These are phyloP conservation scores for Cochlearia excelsa DNA, from an alignment of 345 rosid species.

Conservation along the genomic window DNA sequence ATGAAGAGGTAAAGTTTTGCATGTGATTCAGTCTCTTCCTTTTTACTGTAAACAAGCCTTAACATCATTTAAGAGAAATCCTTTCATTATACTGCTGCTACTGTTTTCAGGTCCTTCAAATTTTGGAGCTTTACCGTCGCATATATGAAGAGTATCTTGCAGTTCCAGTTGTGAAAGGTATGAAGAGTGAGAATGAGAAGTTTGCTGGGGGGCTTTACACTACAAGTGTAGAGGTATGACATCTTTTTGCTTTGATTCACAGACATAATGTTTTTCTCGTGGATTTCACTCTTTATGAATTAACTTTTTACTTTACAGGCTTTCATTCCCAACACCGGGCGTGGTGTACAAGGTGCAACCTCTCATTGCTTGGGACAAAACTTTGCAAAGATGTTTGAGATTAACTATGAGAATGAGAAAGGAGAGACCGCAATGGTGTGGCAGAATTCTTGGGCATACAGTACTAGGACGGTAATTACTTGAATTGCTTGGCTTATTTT, in stretches of 20 bases:
- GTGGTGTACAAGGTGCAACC: constrained; percentile 98
- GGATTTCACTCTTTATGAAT: constrained; percentile 2
- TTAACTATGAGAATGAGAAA: constrained; percentile 81
- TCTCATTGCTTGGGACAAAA: constrained; percentile 97
- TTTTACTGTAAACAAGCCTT: neutral
- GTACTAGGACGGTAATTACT: constrained; percentile 59
- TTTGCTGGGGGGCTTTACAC: constrained; percentile 99
- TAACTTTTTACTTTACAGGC: constrained; percentile 46
- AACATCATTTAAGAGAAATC: neutral
- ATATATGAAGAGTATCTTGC: constrained; percentile 93
- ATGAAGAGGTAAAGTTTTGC: constrained; percentile 57
- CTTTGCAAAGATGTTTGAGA: constrained; percentile 96
- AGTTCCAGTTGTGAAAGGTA: constrained; percentile 85
- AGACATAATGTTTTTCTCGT: neutral
- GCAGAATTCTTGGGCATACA: constrained; percentile 99
- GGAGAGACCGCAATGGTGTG: constrained; percentile 89
- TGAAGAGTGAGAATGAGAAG: constrained; percentile 95
- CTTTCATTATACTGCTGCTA: constrained; percentile 1
- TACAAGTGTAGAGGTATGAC: constrained; percentile 79
- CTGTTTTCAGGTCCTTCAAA: constrained; percentile 41
- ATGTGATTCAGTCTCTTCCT: constrained; percentile 11
- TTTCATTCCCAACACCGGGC: constrained; percentile 93
- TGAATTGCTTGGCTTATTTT: neutral
- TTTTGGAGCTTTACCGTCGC: constrained; percentile 82
- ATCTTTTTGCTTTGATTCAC: neutral